These are phyloP conservation scores for Coniochaeta prunicola DNA, from an alignment of 2,329 filamentous ascomycete genomes.

Conservation along the genomic window DNA sequence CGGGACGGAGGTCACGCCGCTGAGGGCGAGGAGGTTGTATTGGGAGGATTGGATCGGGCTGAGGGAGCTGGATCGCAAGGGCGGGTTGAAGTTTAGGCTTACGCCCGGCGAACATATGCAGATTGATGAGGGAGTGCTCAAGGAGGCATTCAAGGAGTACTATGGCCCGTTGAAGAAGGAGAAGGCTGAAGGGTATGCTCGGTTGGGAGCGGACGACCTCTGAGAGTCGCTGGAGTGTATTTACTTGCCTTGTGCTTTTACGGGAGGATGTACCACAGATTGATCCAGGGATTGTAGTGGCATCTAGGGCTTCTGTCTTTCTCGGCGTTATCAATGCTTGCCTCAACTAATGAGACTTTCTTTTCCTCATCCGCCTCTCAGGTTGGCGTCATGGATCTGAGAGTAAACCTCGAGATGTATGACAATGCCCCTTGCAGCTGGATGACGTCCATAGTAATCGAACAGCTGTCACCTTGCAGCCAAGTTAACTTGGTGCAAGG, in stretches of 20 bases:
- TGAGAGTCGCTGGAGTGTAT: slow-evolving; percentile 14
- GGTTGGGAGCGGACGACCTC: slow-evolving; percentile 26
- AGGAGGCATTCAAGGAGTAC: slow-evolving; percentile 57
- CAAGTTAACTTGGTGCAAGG: background rate
- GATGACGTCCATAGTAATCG: too few species aligned
- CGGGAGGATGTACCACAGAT: background rate
- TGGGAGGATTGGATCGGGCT: slow-evolving; percentile 91
- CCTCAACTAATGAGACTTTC: too few species aligned
- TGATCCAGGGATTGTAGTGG: background rate
- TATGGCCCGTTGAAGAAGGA: slow-evolving; percentile 47
- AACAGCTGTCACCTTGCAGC: too few species aligned
- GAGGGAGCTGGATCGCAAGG: slow-evolving; percentile 69
- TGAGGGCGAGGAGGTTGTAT: slow-evolving; percentile 69
- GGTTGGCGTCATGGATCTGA: too few species aligned
- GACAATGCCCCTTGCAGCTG: too few species aligned
- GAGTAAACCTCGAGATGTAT: too few species aligned
- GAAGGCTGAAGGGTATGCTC: slow-evolving; percentile 4
- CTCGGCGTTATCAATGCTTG: too few species aligned
- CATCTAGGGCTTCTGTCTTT: too few species aligned
- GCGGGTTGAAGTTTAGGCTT: slow-evolving; percentile 67
- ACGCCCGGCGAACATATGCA: slow-evolving; percentile 79
- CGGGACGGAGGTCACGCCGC: slow-evolving; percentile 54
- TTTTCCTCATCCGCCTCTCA: too few species aligned
- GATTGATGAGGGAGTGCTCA: slow-evolving; percentile 59
- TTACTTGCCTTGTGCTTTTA: background rate